Conservation (phyloP, 1,284 basidiomycete genomes). For the Bjerkandera adusta region DNA sequence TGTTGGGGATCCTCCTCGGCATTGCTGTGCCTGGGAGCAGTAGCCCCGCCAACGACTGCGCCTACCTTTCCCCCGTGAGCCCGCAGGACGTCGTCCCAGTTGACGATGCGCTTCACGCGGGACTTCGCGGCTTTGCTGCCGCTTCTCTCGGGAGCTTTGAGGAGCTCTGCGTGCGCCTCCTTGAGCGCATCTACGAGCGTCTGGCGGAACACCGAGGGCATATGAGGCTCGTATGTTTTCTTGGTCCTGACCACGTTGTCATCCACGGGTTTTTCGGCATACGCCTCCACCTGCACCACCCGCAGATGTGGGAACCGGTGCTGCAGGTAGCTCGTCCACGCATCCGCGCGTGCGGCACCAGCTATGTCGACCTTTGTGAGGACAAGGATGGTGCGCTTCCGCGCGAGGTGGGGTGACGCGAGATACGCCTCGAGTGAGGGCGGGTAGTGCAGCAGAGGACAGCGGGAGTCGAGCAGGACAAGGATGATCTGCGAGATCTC, state of each 20-base stretch:
- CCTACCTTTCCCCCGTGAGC: slow-evolving; percentile 46
- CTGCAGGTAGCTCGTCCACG: slow-evolving; percentile 70
- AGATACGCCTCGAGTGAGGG: slow-evolving; percentile 55
- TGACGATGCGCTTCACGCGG: slow-evolving; percentile 56
- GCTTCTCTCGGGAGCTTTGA: slow-evolving; percentile 66
- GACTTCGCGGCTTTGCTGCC: slow-evolving; percentile 53
- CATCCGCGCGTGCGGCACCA: slow-evolving; percentile 40
- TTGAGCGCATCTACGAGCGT: slow-evolving; percentile 68
- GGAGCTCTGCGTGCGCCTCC: slow-evolving; percentile 64
- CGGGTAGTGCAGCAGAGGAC: slow-evolving; percentile 71
- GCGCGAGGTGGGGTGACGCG: slow-evolving; percentile 23
- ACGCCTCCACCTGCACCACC: slow-evolving; percentile 76
- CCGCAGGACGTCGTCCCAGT: slow-evolving; percentile 67
- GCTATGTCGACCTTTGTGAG: slow-evolving; percentile 80
- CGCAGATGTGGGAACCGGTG: slow-evolving; percentile 50
- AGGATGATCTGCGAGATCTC: slow-evolving; percentile 86
- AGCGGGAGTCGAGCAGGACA: slow-evolving; percentile 84
- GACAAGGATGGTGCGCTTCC: slow-evolving; percentile 70
- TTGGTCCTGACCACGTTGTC: slow-evolving; percentile 33
- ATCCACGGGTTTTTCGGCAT: slow-evolving; percentile 46
- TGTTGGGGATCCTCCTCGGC: slow-evolving; percentile 1
- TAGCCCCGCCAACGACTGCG: slow-evolving; percentile 37
- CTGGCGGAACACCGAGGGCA: slow-evolving; percentile 58
- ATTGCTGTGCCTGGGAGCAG: slow-evolving; percentile 31
- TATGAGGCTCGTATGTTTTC: slow-evolving; percentile 55